A percentile compares a stretch with the other conserved stretches of the same genome.
These are phyloP conservation scores for Tuber magnatum DNA, from an alignment of 495 filamentous ascomycete genomes.

Conservation along the genomic window DNA sequence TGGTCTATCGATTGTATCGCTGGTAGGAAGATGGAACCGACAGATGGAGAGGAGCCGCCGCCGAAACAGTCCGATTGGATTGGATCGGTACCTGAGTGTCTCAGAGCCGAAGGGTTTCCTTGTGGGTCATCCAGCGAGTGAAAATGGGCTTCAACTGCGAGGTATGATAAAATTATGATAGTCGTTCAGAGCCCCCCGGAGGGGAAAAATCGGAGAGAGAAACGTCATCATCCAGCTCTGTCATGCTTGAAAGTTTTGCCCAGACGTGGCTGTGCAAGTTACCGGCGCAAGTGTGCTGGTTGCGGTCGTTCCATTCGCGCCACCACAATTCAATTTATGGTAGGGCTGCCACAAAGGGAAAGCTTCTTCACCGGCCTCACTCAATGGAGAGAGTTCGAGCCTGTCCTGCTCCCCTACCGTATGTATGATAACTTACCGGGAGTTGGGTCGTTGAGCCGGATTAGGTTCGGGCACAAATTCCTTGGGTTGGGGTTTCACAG, in stretches of 20 bases:
- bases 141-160: not conserved
- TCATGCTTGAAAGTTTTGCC: not conserved
- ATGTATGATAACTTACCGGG: not conserved
- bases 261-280: not conserved
- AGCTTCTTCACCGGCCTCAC: not conserved
- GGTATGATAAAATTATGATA: too few species aligned
- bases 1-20: not conserved
- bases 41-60: not conserved
- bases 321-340: not conserved
- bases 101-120: not conserved
- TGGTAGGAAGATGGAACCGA: not conserved
- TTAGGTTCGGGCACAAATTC: not conserved
- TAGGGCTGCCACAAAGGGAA: not conserved
- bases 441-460: not conserved
- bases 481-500: not conserved
- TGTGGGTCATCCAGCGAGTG: not conserved
- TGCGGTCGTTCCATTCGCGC: not conserved
- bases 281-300: too few species aligned
- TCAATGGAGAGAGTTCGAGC: not conserved
- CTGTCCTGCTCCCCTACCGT: not conserved
- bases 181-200: not conserved
- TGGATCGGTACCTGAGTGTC: not conserved
- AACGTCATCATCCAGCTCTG: not conserved
- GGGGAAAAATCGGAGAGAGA: not conserved
- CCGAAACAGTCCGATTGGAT: not conserved